Evolutionary conservation across 1,139 yeast species (phyloP), one percentile per base, ranked within the genome.

Genomic region (Blastobotrys capitulatus): DNA sequence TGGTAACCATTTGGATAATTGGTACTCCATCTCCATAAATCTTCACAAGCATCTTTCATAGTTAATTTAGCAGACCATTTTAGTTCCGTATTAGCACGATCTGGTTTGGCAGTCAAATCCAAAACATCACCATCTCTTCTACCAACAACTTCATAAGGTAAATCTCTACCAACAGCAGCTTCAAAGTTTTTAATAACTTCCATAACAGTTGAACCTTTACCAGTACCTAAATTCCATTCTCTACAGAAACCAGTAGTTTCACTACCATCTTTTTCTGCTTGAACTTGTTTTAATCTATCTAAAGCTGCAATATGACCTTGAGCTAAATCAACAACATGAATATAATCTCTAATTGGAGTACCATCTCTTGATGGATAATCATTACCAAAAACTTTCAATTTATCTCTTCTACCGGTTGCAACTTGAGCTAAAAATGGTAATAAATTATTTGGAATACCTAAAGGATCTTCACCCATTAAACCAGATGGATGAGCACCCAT

Each of bases 401-500:
- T 80, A 38, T 80, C 83, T 52, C 86, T 74, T 62, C 87, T 76
- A 31, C 88, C 88, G 52, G 79, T 76, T 15, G 92, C 92, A 16
- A 84, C 90, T 66, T 84, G 90, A 6, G 90, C 86, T 63, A 85
- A 74, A 64, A 71, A 83, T 2, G 94, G 94, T 57, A 86, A 72
- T 60, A 86, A 70, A 60, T 86, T 86, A 68, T 84, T 85, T 50
- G 92, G 92, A 47, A 80, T 75, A 26, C 90, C 90, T 53, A 80
- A 71, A 2, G 94, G 92, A 63, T 85, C 90, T 63, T 86, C 94
- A 39, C 94, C 94, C 57, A 86, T 73, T 36, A 80, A 67, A 7
- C 94, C 94, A 1, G 88, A 80, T 3, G 90, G 87, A 63, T 86
- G 94, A 13, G 94, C 92, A 32, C 95, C 95, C 60, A 85, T 83